These are phyloP conservation scores for Hydrangea macrophylla DNA, from an alignment of 148 eudicot genomes.

Conservation along the genomic window DNA sequence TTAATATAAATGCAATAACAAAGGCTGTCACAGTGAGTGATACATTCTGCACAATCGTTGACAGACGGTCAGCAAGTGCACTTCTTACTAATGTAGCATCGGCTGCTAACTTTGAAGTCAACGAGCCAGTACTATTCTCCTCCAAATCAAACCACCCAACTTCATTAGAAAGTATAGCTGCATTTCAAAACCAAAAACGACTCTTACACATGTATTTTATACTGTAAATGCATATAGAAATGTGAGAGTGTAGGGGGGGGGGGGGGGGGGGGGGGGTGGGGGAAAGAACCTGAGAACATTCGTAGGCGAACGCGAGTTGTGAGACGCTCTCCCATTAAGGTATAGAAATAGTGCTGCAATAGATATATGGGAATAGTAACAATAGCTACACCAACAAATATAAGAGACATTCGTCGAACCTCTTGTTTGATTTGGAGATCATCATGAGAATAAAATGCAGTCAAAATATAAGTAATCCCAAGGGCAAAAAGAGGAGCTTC, in stretches of 20 bases:
- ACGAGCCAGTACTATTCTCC: constrained; percentile 52
- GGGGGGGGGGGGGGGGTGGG: no score
- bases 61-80: constrained; percentile 61
- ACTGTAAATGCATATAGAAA: background rate
- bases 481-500: constrained; percentile 64
- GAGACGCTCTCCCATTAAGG: constrained; percentile 72
- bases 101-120: constrained; percentile 58
- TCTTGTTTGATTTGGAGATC: constrained; percentile 42
- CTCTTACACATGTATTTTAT: background rate
- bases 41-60: constrained; percentile 59
- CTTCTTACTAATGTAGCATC: constrained; percentile 68
- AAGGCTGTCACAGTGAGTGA: constrained; percentile 56
- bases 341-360: constrained; percentile 60
- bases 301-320: constrained; percentile 51
- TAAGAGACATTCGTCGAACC: constrained; percentile 30
- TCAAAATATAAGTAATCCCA: constrained; percentile 57
- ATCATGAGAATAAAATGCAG: constrained; percentile 56
- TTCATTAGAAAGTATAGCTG: constrained; percentile 67
- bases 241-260: no score
- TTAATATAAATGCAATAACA: constrained; percentile 46
- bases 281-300: constrained; percentile 69
- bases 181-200: constrained; percentile 7
- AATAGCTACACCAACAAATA: constrained; percentile 49
- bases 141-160: constrained; percentile 70
- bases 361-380: constrained; percentile 49